phyloP scores from a whole-genome alignment of 139 green algal genomes.

The Chlorella sp. region DNA sequence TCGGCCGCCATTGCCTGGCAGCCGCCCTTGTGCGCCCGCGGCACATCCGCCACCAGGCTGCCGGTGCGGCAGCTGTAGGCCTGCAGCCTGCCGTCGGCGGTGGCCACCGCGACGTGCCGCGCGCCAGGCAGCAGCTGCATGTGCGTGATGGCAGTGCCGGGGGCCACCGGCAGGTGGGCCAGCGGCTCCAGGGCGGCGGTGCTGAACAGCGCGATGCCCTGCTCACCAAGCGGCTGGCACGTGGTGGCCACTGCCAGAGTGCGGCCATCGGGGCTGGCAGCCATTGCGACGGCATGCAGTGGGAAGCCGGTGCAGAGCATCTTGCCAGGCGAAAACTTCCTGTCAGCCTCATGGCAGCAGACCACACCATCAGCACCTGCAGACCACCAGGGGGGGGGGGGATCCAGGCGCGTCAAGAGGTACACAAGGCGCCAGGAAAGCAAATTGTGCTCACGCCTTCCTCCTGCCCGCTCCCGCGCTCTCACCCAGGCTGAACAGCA shows the following conservation, averaged over 20 bases:
- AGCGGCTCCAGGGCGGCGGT: conserved; percentile 49
- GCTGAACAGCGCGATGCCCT: conserved; percentile 58
- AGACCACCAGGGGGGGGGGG: too few relatives aligned
- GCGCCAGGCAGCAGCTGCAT: conserved; percentile 29
- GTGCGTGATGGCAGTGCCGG: neutral
- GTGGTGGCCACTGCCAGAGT: conserved; percentile 38
- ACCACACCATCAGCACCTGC: conserved; percentile 66
- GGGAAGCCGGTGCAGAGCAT: conserved; percentile 47
- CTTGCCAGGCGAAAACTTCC: conserved; percentile 61
- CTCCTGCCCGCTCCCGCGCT: too few relatives aligned
- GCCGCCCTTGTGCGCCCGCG: neutral
- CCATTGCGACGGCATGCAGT: conserved; percentile 45
- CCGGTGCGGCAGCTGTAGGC: conserved; percentile 7
- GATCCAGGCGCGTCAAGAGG: too few relatives aligned
- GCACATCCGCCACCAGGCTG: neutral
- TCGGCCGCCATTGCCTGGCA: neutral
- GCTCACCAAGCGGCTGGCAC: neutral
- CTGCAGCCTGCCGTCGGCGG: conserved; percentile 26
- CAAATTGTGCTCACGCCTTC: too few relatives aligned
- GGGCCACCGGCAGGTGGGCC: conserved; percentile 48
- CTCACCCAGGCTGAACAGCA: conserved; percentile 62
- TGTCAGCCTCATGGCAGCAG: conserved; percentile 65
- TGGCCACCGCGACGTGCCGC: conserved; percentile 27
- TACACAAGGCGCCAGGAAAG: too few relatives aligned
- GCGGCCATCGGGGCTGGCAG: conserved; percentile 51